Base-by-base conservation (phyloP, 2,329 filamentous ascomycete species). In the Claviceps digitariae region DNA sequence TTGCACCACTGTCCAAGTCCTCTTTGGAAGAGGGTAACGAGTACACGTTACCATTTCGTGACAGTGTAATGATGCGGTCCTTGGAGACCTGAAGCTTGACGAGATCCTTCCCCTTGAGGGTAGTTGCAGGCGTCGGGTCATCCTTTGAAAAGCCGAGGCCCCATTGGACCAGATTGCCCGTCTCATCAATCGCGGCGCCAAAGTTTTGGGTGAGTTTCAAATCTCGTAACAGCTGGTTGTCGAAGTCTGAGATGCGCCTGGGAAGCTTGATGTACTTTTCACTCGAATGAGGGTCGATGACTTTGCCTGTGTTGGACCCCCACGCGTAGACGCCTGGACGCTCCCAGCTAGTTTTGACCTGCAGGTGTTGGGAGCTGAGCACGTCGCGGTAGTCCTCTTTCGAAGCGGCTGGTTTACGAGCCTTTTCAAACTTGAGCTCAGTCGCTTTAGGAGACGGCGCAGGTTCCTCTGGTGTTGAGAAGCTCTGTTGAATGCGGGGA, bases 91-190 rank as follows among this genome's bases (percentile, higher is more conserved):
- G 79, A 45, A 96, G 71, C 54, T 87, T 87, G 55, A 78, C 70
- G 50, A 97, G 73, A 61, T 95, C 79, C 66, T 94, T 95, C 53
- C 90, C 91, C 55, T 72, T 82, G 52, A 98, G 70, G 0, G 91
- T 96, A 49, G 76, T 72, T 1, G 75, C 76, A 0, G 91, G 93
- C 31, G 74, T 71, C 10, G 74, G 78, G 31, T 80, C 73, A 4
- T 80, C 75, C 53, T 78, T 75, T 7, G 84, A 85, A 65, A 85
- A 96, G 3, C 77, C 87, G 3, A 76, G 76, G 1, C 93, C 93
- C 93, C 93, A 98, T 70, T 97, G 90, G 13, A 96, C 74, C 46
- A 98, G 68, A 65, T 97, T 86, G 4, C 93, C 93, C 57, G 84
- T 83, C 65, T 96, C 90, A 4, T 84, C 85, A 43, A 97, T 84